phyloP scores from a whole-genome alignment of 2,329 filamentous ascomycete species.

The Fusarium sp. region DNA sequence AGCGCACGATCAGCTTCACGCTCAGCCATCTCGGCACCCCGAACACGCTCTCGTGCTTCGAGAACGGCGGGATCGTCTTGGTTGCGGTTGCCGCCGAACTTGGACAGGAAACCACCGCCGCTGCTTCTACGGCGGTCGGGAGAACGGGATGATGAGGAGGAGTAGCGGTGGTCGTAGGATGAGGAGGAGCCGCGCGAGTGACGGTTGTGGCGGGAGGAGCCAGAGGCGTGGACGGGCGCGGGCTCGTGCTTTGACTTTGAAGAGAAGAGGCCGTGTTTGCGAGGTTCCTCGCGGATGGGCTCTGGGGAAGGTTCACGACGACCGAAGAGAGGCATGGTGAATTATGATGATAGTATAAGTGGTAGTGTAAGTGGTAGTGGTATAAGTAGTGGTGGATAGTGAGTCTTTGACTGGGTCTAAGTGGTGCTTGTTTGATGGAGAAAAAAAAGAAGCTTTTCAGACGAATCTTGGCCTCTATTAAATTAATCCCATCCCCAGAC shows the following conservation, averaged over 20 bases:
- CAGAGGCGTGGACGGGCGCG: conserved; percentile 42
- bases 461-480: conserved; percentile 37
- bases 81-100: conserved; percentile 55
- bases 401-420: neutral
- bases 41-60: conserved; percentile 69
- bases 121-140: conserved; percentile 16
- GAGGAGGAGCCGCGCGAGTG: neutral
- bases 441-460: conserved; percentile 21
- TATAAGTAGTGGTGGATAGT: neutral
- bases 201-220: conserved; percentile 36
- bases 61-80: conserved; percentile 71
- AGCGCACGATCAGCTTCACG: conserved; percentile 73
- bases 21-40: conserved; percentile 72
- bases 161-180: conserved; percentile 18
- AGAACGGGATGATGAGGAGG: conserved; percentile 28
- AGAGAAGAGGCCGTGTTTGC: conserved; percentile 54
- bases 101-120: conserved; percentile 53
- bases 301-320: conserved; percentile 48
- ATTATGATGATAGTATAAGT: neutral
- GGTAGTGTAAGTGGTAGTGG: neutral
- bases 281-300: conserved; percentile 43
- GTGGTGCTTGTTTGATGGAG: conserved; percentile 16
- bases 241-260: conserved; percentile 44
- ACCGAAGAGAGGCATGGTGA: conserved; percentile 50
- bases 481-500: neutral